Conservation (phyloP, 2,329 filamentous ascomycete genomes). For the Alternaria sp. region DNA sequence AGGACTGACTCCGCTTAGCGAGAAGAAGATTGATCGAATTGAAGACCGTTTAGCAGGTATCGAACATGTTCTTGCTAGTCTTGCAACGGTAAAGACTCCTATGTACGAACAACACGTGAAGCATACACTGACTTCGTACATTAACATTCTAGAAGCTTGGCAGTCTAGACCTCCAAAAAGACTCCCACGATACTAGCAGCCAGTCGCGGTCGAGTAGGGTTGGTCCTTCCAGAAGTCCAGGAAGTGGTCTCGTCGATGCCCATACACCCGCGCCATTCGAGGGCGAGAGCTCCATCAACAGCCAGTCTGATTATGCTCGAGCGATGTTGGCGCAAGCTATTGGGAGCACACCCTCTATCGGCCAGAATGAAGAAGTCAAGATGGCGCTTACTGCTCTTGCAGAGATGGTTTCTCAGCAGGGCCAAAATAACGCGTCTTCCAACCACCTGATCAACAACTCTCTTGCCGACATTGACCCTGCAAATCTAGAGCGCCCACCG, state of each 20-base stretch:
- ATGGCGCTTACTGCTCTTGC: slow-evolving; percentile 44
- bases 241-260: slow-evolving; percentile 33
- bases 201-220: slow-evolving; percentile 35
- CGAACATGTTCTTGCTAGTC: slow-evolving; percentile 53
- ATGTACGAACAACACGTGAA: background rate
- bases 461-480: slow-evolving; percentile 34
- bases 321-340: slow-evolving; percentile 54
- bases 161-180: slow-evolving; percentile 34
- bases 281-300: slow-evolving; percentile 59
- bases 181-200: slow-evolving; percentile 32
- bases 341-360: slow-evolving; percentile 45
- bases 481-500: slow-evolving; percentile 43
- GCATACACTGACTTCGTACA: background rate
- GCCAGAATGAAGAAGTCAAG: slow-evolving; percentile 45
- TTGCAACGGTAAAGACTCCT: slow-evolving; percentile 25
- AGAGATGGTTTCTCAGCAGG: slow-evolving; percentile 43
- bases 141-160: slow-evolving; percentile 25
- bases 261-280: slow-evolving; percentile 52
- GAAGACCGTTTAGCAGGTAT: slow-evolving; percentile 60
- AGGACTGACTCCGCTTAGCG: slow-evolving; percentile 45
- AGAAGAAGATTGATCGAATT: slow-evolving; percentile 63
- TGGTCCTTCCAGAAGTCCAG: slow-evolving; percentile 20
- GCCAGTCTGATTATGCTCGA: slow-evolving; percentile 59
- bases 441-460: slow-evolving; percentile 34
- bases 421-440: slow-evolving; percentile 25